Conservation (phyloP, 805 yeast species). For the Osmozyma mogii region DNA sequence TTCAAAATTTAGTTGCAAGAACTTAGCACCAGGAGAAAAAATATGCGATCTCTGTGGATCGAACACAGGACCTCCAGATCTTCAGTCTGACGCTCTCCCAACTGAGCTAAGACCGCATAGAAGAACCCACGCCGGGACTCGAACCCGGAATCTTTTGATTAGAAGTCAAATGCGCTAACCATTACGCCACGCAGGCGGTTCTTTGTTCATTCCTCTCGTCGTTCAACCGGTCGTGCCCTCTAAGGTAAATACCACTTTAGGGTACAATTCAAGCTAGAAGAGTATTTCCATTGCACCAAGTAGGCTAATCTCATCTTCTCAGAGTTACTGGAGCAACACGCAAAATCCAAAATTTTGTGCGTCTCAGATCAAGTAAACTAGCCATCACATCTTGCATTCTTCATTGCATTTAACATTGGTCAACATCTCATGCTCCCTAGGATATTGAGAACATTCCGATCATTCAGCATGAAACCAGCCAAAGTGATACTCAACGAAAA, state of each 20-base stretch:
- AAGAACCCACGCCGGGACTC: conserved; percentile 18
- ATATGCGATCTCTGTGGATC: conserved; percentile 18
- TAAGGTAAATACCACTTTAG: too few species aligned
- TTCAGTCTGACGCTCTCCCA: conserved; percentile 20
- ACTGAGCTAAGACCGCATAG: conserved; percentile 16
- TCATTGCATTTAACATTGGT: background rate
- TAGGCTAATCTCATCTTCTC: background rate
- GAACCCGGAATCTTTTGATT: conserved; percentile 18
- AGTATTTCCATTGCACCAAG: background rate
- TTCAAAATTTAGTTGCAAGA: too few species aligned
- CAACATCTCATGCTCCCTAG: background rate
- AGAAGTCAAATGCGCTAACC: conserved; percentile 17
- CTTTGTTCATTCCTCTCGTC: background rate
- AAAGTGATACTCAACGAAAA: conserved; percentile 23
- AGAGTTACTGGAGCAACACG: background rate
- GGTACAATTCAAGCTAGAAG: background rate
- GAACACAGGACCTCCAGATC: conserved; percentile 20
- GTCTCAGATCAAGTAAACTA: background rate
- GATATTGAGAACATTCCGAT: background rate
- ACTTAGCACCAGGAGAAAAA: conserved; percentile 4
- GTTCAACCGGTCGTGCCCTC: too few species aligned
- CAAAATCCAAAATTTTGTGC: background rate
- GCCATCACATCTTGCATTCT: background rate
- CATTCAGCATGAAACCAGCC: conserved; percentile 11
- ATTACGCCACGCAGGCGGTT: conserved; percentile 15